phyloP scores from a whole-genome alignment of 1,139 yeast species.

The Blastobotrys niveus region DNA sequence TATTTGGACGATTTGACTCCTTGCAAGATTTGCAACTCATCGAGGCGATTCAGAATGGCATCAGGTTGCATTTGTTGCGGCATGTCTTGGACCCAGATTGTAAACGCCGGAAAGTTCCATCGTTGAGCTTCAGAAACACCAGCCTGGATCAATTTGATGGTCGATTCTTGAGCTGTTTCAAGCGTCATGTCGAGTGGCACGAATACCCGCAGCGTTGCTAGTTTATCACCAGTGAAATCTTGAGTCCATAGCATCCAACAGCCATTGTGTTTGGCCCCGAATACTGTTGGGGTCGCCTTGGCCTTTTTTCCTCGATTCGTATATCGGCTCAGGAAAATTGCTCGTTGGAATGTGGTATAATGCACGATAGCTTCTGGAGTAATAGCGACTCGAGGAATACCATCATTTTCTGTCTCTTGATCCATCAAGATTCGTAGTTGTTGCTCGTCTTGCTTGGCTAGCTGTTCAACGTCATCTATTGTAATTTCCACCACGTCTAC shows the following conservation, averaged over 20 bases:
- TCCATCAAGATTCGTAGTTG: slow-evolving; percentile 28
- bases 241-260: slow-evolving; percentile 45
- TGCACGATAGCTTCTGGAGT: slow-evolving; percentile 17
- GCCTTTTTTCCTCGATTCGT: slow-evolving; percentile 13
- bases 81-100: slow-evolving; percentile 28
- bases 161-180: slow-evolving; percentile 10
- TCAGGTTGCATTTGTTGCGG: slow-evolving; percentile 18
- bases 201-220: slow-evolving; percentile 33
- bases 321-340: slow-evolving; percentile 33
- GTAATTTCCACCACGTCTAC: slow-evolving; percentile 29
- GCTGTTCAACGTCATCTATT: slow-evolving; percentile 33
- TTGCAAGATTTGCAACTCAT: not conserved
- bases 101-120: slow-evolving; percentile 23
- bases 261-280: slow-evolving; percentile 34
- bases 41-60: no score
- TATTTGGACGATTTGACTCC: not conserved
- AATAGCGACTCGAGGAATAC: slow-evolving; percentile 12
- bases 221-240: slow-evolving; percentile 38
- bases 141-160: slow-evolving; percentile 22
- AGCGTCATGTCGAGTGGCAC: slow-evolving; percentile 16
- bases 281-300: slow-evolving; percentile 24
- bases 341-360: slow-evolving; percentile 29
- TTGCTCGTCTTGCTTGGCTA: slow-evolving; percentile 33
- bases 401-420: slow-evolving; percentile 24
- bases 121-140: slow-evolving; percentile 26